A percentile compares a stretch with the other conserved stretches of the same genome.
phyloP scores from a whole-genome alignment of 1,284 basidiomycete species.

The Pyrrhoderma lamaoense region DNA sequence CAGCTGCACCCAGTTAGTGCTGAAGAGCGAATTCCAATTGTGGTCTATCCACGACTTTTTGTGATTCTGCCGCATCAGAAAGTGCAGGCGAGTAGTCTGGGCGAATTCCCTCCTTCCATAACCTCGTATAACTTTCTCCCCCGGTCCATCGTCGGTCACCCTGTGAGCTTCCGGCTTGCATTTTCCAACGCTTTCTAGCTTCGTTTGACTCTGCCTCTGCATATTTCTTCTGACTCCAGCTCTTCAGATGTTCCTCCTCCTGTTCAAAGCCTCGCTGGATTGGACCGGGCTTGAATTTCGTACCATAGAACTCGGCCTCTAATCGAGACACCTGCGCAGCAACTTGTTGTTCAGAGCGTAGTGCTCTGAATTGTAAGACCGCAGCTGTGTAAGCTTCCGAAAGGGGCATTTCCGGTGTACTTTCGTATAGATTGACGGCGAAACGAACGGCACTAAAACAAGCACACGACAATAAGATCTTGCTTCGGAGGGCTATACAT shows the following conservation, averaged over 20 bases:
- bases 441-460: slow-evolving; percentile 69
- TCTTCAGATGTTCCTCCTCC: slow-evolving; percentile 55
- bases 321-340: slow-evolving; percentile 68
- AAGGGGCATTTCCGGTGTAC: slow-evolving; percentile 53
- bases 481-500: too few relatives aligned
- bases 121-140: slow-evolving; percentile 59
- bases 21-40: not conserved
- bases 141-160: slow-evolving; percentile 47
- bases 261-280: slow-evolving; percentile 53
- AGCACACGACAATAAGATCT: too few relatives aligned
- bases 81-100: slow-evolving; percentile 54
- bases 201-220: slow-evolving; percentile 51
- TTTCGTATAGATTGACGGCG: slow-evolving; percentile 68
- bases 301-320: slow-evolving; percentile 78
- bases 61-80: slow-evolving; percentile 25
- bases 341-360: slow-evolving; percentile 81
- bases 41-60: not conserved
- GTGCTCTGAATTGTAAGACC: slow-evolving; percentile 78
- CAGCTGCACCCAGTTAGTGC: not conserved
- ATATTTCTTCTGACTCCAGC: slow-evolving; percentile 48
- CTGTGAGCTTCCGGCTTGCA: slow-evolving; percentile 45
- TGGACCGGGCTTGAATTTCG: slow-evolving; percentile 57
- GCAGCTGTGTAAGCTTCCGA: slow-evolving; percentile 77
- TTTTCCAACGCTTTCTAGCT: slow-evolving; percentile 70
- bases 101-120: slow-evolving; percentile 63